Evolutionary conservation across 805 yeast species (phyloP).

Genomic region (Candida boidinii): DNA sequence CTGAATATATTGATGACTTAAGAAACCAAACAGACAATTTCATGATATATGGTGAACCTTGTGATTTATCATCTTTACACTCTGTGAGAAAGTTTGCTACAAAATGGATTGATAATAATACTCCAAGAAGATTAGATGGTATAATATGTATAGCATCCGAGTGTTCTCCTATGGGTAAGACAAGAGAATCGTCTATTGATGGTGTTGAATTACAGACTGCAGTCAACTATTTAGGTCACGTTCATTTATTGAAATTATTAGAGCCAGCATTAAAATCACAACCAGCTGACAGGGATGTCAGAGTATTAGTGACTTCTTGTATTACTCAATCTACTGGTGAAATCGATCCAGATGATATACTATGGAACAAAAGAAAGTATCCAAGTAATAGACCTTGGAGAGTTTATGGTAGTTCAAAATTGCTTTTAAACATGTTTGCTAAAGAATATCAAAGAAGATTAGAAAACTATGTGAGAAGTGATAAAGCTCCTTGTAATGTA

Average conservation of each 20-base stretch:
- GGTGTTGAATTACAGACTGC: constrained; percentile 86
- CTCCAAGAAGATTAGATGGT: constrained; percentile 89
- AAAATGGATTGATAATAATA: constrained; percentile 83
- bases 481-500: constrained; percentile 62
- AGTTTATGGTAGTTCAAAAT: constrained; percentile 75
- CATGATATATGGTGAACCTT: constrained; percentile 83
- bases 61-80: constrained; percentile 67
- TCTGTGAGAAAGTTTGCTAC: constrained; percentile 88
- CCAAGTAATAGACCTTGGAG: constrained; percentile 60
- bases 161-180: constrained; percentile 56
- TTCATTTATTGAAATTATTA: constrained; percentile 68
- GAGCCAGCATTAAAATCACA: constrained; percentile 83
- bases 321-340: constrained; percentile 67
- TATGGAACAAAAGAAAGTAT: constrained; percentile 50
- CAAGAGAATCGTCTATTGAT: constrained; percentile 63
- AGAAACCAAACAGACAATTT: constrained; percentile 62
- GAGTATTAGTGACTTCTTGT: constrained; percentile 75
- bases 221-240: constrained; percentile 73
- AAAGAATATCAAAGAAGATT: constrained; percentile 67
- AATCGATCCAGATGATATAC: constrained; percentile 51
- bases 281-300: constrained; percentile 91
- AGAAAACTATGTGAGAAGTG: constrained; percentile 52
- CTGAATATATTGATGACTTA: constrained; percentile 72
- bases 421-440: constrained; percentile 68
- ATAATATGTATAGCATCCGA: constrained; percentile 85